Base-by-base conservation (phyloP, 768 basidiomycete species). In the Goffeauzyma gilvescens region DNA sequence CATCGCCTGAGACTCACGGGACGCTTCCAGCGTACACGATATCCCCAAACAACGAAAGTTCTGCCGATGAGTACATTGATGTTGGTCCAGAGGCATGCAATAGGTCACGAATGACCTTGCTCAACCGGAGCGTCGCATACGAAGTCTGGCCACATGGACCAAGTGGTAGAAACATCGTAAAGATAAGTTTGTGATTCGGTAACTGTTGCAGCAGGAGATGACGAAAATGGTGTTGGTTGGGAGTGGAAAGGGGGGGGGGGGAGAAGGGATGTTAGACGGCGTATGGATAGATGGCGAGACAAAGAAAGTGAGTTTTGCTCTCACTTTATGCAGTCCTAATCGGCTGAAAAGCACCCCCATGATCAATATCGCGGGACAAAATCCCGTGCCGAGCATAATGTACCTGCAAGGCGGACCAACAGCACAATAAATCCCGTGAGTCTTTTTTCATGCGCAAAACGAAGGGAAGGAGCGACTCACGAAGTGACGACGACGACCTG, bases 121-220 rank as follows among this genome's bases (percentile, higher is more conserved):
- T 55, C 18, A 63, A 46, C 10, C 51, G 42, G 24, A 63, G 45
- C 41, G 61, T 55, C 1, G 54, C 60, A 45, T 56, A 59, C 4
- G 48, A 76, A 8, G 75, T 71, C 55, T 82, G 79, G 18, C 75
- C 79, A 41, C 72, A 71, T 0, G 81, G 78, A 3, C 81, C 81
- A 2, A 82, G 60, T 0, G 79, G 78, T n/a, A 83, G 67, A 59
- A 81, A 81, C 4, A 72, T 67, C 5, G 75, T 74, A 44, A 78
- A 59, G 37, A 78, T 67, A 12, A 60, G 59, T 3, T 55, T 52
- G 18, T n/a, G n/a, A n/a, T n/a, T n/a, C n/a, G n/a, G n/a, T n/a
- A n/a, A n/a, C n/a, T n/a, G n/a, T n/a, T n/a, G n/a, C n/a, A n/a
- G n/a, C n/a, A n/a, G n/a, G n/a, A n/a, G n/a, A n/a, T n/a, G n/a